Percentiles rank a stretch among this genome's conserved stretches.
These are phyloP conservation scores for Leccinum subspadiceum DNA, from an alignment of 1,284 basidiomycete species.

Conservation along the genomic window DNA sequence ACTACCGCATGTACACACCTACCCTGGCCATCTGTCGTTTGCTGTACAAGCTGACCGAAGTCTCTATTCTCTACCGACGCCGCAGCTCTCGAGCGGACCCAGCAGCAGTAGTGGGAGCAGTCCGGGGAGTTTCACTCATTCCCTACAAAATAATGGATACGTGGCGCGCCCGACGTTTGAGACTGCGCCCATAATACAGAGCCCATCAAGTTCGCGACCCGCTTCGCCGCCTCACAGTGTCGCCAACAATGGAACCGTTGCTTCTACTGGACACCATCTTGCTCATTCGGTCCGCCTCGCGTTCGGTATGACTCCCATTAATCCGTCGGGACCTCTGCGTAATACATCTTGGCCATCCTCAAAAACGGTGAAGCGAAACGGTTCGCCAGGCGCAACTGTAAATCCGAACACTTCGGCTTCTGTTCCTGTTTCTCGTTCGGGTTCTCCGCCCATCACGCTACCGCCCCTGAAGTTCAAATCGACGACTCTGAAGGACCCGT, in stretches of 20 bases:
- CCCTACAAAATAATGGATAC: constrained; percentile 22
- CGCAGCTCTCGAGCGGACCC: constrained; percentile 59
- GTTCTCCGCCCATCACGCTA: constrained; percentile 67
- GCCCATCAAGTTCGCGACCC: constrained; percentile 35
- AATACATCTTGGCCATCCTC: constrained; percentile 39
- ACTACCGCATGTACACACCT: constrained; percentile 34
- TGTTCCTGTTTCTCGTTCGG: constrained; percentile 56
- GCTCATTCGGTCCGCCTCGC: constrained; percentile 79
- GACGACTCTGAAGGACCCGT: constrained; percentile 24
- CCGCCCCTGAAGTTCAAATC: constrained; percentile 57
- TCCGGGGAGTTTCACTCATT: constrained; percentile 43
- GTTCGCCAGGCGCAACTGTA: constrained; percentile 11
- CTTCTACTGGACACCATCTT: constrained; percentile 56
- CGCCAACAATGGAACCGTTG: constrained; percentile 9
- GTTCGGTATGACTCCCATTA: constrained; percentile 88
- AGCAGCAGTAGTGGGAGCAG: constrained; percentile 59
- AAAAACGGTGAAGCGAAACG: constrained; percentile 23
- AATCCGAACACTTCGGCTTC: constrained; percentile 25
- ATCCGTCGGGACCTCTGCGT: constrained; percentile 39
- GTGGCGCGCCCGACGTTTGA: constrained; percentile 27
- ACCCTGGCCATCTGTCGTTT: constrained; percentile 32
- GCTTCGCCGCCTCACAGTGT: constrained; percentile 30
- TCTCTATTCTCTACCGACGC: constrained; percentile 46
- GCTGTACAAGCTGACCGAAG: constrained; percentile 35
- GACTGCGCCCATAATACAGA: constrained; percentile 24